phyloP scores from a whole-genome alignment of 2,329 filamentous ascomycete genomes.

The Trichoderma sp. region DNA sequence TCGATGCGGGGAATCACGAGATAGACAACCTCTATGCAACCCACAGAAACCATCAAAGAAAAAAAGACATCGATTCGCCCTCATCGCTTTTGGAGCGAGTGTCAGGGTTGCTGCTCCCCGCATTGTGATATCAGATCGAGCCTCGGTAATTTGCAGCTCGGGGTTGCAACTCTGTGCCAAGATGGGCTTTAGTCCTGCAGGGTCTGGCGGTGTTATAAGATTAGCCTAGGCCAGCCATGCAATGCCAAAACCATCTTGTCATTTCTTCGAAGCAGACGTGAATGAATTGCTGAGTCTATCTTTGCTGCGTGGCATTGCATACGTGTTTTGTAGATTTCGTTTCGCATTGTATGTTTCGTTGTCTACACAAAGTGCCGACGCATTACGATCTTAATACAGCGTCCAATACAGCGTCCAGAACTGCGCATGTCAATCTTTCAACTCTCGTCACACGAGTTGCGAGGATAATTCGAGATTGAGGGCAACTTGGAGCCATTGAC shows the following conservation, averaged over 20 bases:
- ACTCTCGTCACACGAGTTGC: no score
- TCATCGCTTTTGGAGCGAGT: not conserved
- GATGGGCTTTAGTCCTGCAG: conserved; percentile 8
- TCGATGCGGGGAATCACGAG: no score
- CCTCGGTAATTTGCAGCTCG: conserved; percentile 15
- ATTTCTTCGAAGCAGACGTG: not conserved
- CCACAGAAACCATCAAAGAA: not conserved
- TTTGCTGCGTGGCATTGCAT: not conserved
- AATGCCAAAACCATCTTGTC: not conserved
- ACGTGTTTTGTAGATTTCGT: no score
- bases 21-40: not conserved
- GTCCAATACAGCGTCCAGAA: no score
- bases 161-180: conserved; percentile 7
- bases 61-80: conserved; percentile 1
- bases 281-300: not conserved
- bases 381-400: no score
- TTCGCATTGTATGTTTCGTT: no score
- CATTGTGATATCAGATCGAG: conserved; percentile 12
- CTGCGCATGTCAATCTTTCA: no score
- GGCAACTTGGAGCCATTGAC: no score
- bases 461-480: no score
- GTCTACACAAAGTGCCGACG: no score
- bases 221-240: not conserved
- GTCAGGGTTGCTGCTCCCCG: conserved; percentile 11
- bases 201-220: conserved; percentile 18